Conservation (phyloP, 1,284 basidiomycete genomes). For the Puccinia brachypodii region DNA sequence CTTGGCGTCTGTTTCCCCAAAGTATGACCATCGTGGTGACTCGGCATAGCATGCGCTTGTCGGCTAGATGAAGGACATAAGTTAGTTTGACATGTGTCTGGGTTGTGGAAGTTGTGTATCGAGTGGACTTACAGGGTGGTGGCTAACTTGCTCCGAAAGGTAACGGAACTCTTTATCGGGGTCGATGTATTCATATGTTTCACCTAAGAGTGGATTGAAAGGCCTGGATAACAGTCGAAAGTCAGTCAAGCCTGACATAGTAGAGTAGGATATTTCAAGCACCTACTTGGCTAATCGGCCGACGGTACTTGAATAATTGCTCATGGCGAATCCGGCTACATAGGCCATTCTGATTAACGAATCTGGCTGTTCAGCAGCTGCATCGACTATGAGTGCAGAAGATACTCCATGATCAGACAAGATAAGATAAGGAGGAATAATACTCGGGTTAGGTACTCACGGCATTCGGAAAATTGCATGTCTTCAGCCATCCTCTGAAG, state of each 20-base stretch:
- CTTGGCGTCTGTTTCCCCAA: conserved; percentile 87
- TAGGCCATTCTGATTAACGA: conserved; percentile 82
- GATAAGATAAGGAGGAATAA: background rate
- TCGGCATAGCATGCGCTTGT: conserved; percentile 97
- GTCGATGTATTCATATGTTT: conserved; percentile 92
- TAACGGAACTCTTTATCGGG: conserved; percentile 88
- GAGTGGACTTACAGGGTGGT: conserved; percentile 67
- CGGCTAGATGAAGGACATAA: conserved; percentile 59
- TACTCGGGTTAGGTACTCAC: conserved; percentile 64
- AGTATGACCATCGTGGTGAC: conserved; percentile 85
- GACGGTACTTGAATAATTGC: conserved; percentile 94
- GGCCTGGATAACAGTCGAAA: conserved; percentile 47
- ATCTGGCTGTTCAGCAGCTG: conserved; percentile 74
- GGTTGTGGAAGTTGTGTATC: background rate
- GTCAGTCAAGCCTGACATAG: conserved; percentile 88
- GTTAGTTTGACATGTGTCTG: background rate
- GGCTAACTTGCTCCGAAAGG: conserved; percentile 90
- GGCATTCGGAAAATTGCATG: conserved; percentile 91
- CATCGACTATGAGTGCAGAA: conserved; percentile 66
- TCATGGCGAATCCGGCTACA: conserved; percentile 96
- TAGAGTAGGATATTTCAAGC: background rate
- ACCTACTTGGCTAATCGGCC: conserved; percentile 56
- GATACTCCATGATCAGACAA: background rate
- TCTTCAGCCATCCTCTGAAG: conserved; percentile 77
- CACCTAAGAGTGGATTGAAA: conserved; percentile 63